These are phyloP conservation scores for Alternaria brassicae DNA, from an alignment of 2,329 filamentous ascomycete species.

Conservation along the genomic window DNA sequence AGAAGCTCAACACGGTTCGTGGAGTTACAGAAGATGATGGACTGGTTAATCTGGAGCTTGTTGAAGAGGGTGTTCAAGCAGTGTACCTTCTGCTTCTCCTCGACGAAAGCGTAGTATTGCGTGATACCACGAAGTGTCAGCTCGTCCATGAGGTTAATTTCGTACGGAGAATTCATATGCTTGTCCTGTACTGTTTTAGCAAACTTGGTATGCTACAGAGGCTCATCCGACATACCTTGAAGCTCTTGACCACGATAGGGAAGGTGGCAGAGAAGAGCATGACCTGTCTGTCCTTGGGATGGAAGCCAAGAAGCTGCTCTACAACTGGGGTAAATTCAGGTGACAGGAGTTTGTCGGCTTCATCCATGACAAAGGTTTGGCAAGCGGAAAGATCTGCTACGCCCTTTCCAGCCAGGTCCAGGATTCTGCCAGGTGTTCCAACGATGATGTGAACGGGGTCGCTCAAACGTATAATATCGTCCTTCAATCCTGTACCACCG, in stretches of 20 bases:
- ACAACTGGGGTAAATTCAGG: constrained; percentile 97
- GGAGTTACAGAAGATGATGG: constrained; percentile 99
- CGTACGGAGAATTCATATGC: constrained; percentile 95
- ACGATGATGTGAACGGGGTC: constrained; percentile 97
- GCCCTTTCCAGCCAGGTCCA: constrained; percentile 94
- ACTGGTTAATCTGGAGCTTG: constrained; percentile 99
- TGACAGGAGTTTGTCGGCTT: constrained; percentile 96
- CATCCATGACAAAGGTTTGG: constrained; percentile 99
- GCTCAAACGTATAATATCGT: constrained; percentile 94
- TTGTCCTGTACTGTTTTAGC: constrained; percentile 68
- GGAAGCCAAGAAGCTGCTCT: constrained; percentile 92
- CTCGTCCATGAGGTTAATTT: constrained; percentile 99
- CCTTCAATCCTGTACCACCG: constrained; percentile 90
- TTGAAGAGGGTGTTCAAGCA: constrained; percentile 99
- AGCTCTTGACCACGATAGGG: constrained; percentile 94
- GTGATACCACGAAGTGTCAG: constrained; percentile 97
- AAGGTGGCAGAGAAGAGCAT: constrained; percentile 99
- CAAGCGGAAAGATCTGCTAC: constrained; percentile 96
- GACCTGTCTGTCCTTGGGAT: constrained; percentile 96
- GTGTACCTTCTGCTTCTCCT: constrained; percentile 99
- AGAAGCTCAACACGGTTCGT: constrained; percentile 97
- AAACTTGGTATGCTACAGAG: background rate
- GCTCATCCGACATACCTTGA: constrained; percentile 63
- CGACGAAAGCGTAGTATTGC: constrained; percentile 98
- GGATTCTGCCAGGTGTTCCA: constrained; percentile 93